Evolutionary conservation across 768 basidiomycete genomes (phyloP).

Genomic region (Cytidiella melzeri): DNA sequence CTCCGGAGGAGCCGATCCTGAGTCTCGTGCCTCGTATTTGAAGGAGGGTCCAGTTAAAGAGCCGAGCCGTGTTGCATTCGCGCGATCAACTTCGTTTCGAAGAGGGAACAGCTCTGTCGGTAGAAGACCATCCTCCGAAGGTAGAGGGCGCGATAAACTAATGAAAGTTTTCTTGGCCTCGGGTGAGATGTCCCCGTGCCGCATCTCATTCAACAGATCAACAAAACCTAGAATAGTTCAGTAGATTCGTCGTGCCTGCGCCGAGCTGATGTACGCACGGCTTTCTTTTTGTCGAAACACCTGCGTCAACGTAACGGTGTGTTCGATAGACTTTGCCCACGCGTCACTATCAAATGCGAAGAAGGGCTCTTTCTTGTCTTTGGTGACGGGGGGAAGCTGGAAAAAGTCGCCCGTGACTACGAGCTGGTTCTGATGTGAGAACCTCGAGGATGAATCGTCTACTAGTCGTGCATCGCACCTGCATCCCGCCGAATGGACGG

Average conservation of each 20-base stretch:
- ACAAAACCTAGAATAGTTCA: slow-evolving; percentile 54
- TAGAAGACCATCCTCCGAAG: slow-evolving; percentile 26
- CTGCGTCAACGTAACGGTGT: slow-evolving; percentile 59
- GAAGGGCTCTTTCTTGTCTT: slow-evolving; percentile 35
- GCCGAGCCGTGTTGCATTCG: slow-evolving; percentile 52
- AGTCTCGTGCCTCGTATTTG: slow-evolving; percentile 49
- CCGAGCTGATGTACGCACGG: too few species aligned
- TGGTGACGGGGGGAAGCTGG: slow-evolving; percentile 55
- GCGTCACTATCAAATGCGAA: slow-evolving; percentile 62
- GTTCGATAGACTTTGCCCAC: slow-evolving; percentile 52
- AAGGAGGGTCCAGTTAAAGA: slow-evolving; percentile 37
- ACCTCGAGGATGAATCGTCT: neutral
- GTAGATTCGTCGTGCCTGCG: neutral
- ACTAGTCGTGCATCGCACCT: slow-evolving; percentile 29
- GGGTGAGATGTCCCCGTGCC: slow-evolving; percentile 48
- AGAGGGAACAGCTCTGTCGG: slow-evolving; percentile 58
- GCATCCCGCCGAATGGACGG: slow-evolving; percentile 62
- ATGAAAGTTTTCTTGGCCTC: slow-evolving; percentile 43
- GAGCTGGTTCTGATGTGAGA: slow-evolving; percentile 27
- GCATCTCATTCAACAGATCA: slow-evolving; percentile 70
- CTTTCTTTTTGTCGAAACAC: slow-evolving; percentile 75
- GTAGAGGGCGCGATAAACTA: slow-evolving; percentile 34
- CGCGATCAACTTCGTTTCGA: slow-evolving; percentile 60
- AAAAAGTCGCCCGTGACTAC: slow-evolving; percentile 64
- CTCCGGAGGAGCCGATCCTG: slow-evolving; percentile 33